Evolutionary conservation across 164 flowering plant genomes (phyloP).

Genomic region (Hamamelis virginiana): DNA sequence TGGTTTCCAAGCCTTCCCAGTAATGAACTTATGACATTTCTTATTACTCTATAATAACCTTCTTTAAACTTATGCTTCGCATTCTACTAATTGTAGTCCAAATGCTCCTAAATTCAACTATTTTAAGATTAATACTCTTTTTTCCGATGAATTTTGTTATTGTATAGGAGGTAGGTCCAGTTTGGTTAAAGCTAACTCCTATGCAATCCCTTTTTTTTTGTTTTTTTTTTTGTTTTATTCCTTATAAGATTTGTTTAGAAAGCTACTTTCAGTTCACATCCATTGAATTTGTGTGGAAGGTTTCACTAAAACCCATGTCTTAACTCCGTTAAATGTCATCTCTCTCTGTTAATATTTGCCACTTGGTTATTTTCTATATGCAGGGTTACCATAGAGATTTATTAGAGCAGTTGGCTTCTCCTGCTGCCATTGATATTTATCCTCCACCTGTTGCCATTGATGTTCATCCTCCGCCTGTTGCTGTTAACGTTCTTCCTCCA

Average conservation of each 20-base stretch:
- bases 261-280: not conserved
- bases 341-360: too few relatives aligned
- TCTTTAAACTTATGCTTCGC: not conserved
- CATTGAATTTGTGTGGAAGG: not conserved
- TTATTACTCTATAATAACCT: not conserved
- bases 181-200: too few relatives aligned
- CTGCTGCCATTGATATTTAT: slow-evolving; percentile 6
- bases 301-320: not conserved
- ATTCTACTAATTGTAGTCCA: not conserved
- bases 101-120: not conserved
- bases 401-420: slow-evolving; percentile 23
- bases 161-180: not conserved
- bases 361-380: not conserved
- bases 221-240: too few relatives aligned
- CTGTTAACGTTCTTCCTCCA: slow-evolving; percentile 16
- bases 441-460: slow-evolving; percentile 19
- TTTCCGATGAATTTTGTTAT: not conserved
- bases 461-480: slow-evolving; percentile 20
- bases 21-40: not conserved
- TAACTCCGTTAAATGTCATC: not conserved
- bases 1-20: too few relatives aligned
- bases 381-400: slow-evolving; percentile 43
- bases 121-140: not conserved
- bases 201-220: too few relatives aligned
- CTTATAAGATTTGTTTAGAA: too few relatives aligned